Percentiles rank a stretch among this genome's conserved stretches.
These are phyloP conservation scores for Pythium insidiosum DNA, from an alignment of 352 stramenopile species.

Conservation along the genomic window DNA sequence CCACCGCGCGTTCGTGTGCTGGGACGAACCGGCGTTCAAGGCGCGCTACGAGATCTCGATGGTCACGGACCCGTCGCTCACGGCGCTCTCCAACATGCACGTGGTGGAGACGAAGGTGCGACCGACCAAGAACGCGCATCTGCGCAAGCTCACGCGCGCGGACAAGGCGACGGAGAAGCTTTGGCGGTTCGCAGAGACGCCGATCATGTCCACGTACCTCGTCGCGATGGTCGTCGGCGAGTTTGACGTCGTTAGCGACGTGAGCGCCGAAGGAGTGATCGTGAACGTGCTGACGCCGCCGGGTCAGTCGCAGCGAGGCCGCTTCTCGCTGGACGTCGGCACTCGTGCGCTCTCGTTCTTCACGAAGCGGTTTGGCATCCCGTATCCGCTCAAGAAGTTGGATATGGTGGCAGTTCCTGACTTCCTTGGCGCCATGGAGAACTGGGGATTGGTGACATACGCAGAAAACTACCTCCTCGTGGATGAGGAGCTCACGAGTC, in stretches of 20 bases:
- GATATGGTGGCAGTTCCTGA: slow-evolving; percentile 96
- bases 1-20: slow-evolving; percentile 95
- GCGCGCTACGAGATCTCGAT: slow-evolving; percentile 92
- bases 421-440: slow-evolving; percentile 95
- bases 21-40: slow-evolving; percentile 97
- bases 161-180: slow-evolving; percentile 45
- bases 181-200: slow-evolving; percentile 89
- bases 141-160: slow-evolving; percentile 34
- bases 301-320: slow-evolving; percentile 83
- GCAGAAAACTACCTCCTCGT: slow-evolving; percentile 89
- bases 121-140: slow-evolving; percentile 47
- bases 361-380: slow-evolving; percentile 58
- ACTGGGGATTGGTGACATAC: slow-evolving; percentile 95
- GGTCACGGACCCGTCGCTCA: slow-evolving; percentile 84
- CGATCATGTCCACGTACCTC: slow-evolving; percentile 97
- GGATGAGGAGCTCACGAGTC: slow-evolving; percentile 50
- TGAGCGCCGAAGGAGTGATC: slow-evolving; percentile 86
- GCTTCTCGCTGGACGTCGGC: slow-evolving; percentile 85
- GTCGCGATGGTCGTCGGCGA: slow-evolving; percentile 94
- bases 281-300: slow-evolving; percentile 94
- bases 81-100: slow-evolving; percentile 95
- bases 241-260: slow-evolving; percentile 92
- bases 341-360: slow-evolving; percentile 67
- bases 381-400: slow-evolving; percentile 97
- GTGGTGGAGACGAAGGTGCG: slow-evolving; percentile 76